phyloP scores from a whole-genome alignment of 1,139 yeast species.

The Scheffersomyces stambukii region DNA sequence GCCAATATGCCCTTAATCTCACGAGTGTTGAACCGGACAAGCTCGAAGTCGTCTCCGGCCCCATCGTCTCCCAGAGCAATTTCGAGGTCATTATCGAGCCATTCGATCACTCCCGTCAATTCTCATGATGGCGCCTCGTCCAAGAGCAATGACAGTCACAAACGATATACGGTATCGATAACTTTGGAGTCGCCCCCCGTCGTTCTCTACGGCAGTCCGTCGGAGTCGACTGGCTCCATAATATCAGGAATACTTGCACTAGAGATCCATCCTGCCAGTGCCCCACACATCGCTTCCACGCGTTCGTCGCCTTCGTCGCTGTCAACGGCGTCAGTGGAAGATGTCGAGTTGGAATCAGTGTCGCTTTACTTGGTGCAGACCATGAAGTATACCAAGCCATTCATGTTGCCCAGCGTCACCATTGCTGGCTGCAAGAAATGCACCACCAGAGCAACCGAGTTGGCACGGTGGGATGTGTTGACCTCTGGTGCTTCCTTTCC shows the following conservation, averaged over 20 bases:
- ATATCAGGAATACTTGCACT: slow-evolving; percentile 64
- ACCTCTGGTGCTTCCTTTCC: slow-evolving; percentile 51
- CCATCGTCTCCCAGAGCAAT: slow-evolving; percentile 2
- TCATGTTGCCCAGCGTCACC: slow-evolving; percentile 44
- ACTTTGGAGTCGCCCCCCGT: slow-evolving; percentile 88
- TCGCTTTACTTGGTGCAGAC: slow-evolving; percentile 67
- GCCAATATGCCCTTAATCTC: too few species aligned
- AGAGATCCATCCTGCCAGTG: too few species aligned
- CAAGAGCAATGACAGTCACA: background rate
- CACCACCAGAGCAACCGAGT: slow-evolving; percentile 45
- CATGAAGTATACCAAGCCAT: slow-evolving; percentile 61
- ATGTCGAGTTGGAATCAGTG: slow-evolving; percentile 48
- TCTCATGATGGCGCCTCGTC: background rate
- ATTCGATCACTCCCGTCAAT: background rate
- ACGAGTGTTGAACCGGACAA: too few species aligned
- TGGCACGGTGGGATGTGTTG: slow-evolving; percentile 89
- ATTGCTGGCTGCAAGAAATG: slow-evolving; percentile 58
- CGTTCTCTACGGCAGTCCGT: slow-evolving; percentile 72
- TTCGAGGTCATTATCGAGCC: slow-evolving; percentile 4
- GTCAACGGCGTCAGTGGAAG: slow-evolving; percentile 12
- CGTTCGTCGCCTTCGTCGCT: too few species aligned
- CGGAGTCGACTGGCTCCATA: slow-evolving; percentile 81
- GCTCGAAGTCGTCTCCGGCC: slow-evolving; percentile 2
- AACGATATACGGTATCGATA: slow-evolving; percentile 39
- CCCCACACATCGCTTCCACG: slow-evolving; percentile 3